Evolutionary conservation across 2,329 filamentous ascomycete species (phyloP), one percentile per base, ranked within the genome.

Genomic region (Verticillium tricorpus): DNA sequence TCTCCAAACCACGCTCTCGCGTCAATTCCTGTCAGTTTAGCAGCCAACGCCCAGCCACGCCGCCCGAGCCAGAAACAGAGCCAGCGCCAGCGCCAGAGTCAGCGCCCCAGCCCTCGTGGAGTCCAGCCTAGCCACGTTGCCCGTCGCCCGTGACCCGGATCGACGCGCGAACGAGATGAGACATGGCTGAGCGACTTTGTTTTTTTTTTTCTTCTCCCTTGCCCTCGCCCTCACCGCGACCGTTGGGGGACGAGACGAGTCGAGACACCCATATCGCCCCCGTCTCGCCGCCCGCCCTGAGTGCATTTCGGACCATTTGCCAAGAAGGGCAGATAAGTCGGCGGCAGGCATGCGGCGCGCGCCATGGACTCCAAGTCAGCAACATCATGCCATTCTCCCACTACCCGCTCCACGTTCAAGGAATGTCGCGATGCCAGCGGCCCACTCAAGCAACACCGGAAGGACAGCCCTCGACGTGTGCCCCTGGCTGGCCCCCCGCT

Each of bases 301-400:
- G 56, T 40, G 19, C 34, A 39, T 40, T 40, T 37, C 34, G 57
- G 57, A 19, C 25, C 11, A 31, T 39, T 40, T 58, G 57, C 57
- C 57, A 58, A 58, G 57, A 58, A 58, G 25, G 37, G 57, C 25
- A 32, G 25, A 52, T 39, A 39, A 58, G 57, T 50, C 31, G 57
- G 37, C 31, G 37, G 39, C 57, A 58, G 25, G 25, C 57, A 25
- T 45, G 37, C 25, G 45, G 57, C 57, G 39, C 25, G n/a, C n/a
- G 25, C 57, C 40, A 58, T 34, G 37, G 32, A 50, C 22, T 28
- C 37, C 57, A 39, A 32, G 25, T 28, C 31, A 28, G 37, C 56
- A 57, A 40, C 56, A 58, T 58, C 57, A 40, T 58, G 57, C 57
- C 57, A 58, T 58, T 58, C 37, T 58, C 25, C 57, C 57, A 58